Percentiles rank a stretch among this genome's conserved stretches.
These are phyloP conservation scores for Nigrospora sphaerica DNA, from an alignment of 2,329 filamentous ascomycete genomes.

Conservation along the genomic window DNA sequence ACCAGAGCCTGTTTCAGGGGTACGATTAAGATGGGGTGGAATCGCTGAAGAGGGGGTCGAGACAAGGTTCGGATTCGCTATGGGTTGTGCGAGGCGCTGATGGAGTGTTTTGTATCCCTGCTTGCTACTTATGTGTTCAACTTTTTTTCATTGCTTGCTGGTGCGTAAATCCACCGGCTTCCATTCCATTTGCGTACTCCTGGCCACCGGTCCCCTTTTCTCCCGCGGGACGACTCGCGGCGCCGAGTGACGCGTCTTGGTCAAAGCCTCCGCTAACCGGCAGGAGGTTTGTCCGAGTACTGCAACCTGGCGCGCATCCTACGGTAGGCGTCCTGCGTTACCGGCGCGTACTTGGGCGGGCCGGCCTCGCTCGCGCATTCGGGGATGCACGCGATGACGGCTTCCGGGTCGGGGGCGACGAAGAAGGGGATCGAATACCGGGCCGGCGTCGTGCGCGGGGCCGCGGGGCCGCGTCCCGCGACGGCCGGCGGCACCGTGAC, in stretches of 20 bases:
- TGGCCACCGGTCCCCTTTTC: too few relatives aligned
- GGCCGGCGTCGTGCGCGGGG: constrained; percentile 35
- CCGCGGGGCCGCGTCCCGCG: constrained; percentile 25
- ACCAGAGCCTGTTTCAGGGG: constrained; percentile 4
- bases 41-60: too few relatives aligned
- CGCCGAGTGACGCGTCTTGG: too few relatives aligned
- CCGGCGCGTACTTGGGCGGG: constrained; percentile 42
- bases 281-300: constrained; percentile 7
- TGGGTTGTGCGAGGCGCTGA: too few relatives aligned
- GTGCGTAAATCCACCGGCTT: too few relatives aligned
- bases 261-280: too few relatives aligned
- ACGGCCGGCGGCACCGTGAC: constrained; percentile 36
- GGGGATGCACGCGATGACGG: constrained; percentile 44
- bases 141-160: too few relatives aligned
- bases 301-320: constrained; percentile 20
- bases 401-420: constrained; percentile 39
- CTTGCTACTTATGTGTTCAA: too few relatives aligned
- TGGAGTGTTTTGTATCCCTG: too few relatives aligned
- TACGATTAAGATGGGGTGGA: not conserved
- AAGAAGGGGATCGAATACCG: constrained; percentile 58
- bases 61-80: too few relatives aligned
- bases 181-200: too few relatives aligned
- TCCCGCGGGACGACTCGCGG: too few relatives aligned
- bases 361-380: constrained; percentile 33
- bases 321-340: constrained; percentile 18